Conservation (phyloP, 345 rosid species). For the Syzygium aqueum region DNA sequence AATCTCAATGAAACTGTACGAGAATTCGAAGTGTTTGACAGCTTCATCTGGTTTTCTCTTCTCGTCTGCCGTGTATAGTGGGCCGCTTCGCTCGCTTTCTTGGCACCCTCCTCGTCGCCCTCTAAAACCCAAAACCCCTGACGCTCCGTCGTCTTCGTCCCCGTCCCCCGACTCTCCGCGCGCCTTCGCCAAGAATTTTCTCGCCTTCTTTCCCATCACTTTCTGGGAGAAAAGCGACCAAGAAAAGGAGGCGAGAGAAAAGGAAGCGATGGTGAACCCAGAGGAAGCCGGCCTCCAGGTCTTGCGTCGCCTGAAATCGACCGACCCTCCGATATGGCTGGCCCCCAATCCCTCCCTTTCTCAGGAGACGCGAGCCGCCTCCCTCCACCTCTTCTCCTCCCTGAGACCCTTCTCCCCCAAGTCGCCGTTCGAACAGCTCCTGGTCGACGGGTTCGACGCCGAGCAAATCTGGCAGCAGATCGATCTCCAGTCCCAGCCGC, state of each 20-base stretch:
- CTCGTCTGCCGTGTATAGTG: accelerated
- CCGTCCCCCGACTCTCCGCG: background rate
- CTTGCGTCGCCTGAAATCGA: constrained; percentile 44
- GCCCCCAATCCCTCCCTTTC: constrained; percentile 47
- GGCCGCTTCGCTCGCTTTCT: background rate
- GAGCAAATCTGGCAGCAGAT: constrained; percentile 99
- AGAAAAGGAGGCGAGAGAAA: background rate
- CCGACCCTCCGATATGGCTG: constrained; percentile 66
- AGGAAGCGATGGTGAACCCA: constrained; percentile 16
- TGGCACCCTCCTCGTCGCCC: background rate
- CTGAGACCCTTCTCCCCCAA: constrained; percentile 47
- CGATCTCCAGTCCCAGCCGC: constrained; percentile 64
- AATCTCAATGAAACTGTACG: background rate
- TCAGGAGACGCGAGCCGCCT: constrained; percentile 45
- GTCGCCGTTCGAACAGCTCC: constrained; percentile 59
- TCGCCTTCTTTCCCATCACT: background rate
- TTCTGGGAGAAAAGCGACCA: background rate
- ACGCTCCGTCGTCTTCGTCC: background rate
- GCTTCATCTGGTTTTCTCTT: background rate
- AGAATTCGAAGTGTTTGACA: background rate
- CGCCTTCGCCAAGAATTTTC: background rate
- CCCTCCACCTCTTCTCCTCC: constrained; percentile 43
- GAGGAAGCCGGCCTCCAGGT: constrained; percentile 36
- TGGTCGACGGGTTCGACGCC: constrained; percentile 69
- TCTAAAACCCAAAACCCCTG: background rate